Base-by-base conservation (phyloP, 148 eudicot genomes). In the Chenopodium formosanum region DNA sequence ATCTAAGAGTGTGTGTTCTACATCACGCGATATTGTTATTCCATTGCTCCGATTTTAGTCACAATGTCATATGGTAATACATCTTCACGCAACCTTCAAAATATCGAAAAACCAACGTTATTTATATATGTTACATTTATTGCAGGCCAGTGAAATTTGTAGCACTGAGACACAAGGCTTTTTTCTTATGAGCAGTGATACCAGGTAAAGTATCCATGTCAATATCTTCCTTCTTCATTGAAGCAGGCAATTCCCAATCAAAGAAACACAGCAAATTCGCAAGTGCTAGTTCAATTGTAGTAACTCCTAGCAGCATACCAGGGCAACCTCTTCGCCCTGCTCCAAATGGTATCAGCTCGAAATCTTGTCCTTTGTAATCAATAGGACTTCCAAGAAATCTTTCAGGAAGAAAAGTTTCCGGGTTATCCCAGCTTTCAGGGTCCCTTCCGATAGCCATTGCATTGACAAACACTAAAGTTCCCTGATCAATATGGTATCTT, bases 281-380 rank as follows among this genome's bases (percentile, higher is more conserved):
- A 34, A 89, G 87, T 29, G 82, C 74, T 3, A 86, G 70, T 70
- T 87, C 87, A 23, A 84, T 20, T n/a, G 77, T 86, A 14, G 82
- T 80, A 50, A 64, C 37, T 11, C 89, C 91, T 32, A 87, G 67
- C 1, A 22, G 64, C 58, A 84, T 23, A 0, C 86, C 92, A 0
- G 92, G 89, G 53, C 92, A 88, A 12, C 68, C 67, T 75, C 91
- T 84, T 53, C 90, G 73, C 6, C 90, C 91, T 0, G 83, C 78
- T 20, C 91, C 89, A 73, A 88, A 86, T 0, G 91, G 89, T 25
- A 86, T 66, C 1, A 86, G 31, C 72, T 79, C 80, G 17, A 84
- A 86, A 75, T 86, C 80, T 34, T 79, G 80, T 0, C 88, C 89
- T 74, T 78, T 86, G 47, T 76, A 79, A 53, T 86, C 88, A 27